Conservation (phyloP, 1,284 basidiomycete genomes). For the Hemileia vastatrix region DNA sequence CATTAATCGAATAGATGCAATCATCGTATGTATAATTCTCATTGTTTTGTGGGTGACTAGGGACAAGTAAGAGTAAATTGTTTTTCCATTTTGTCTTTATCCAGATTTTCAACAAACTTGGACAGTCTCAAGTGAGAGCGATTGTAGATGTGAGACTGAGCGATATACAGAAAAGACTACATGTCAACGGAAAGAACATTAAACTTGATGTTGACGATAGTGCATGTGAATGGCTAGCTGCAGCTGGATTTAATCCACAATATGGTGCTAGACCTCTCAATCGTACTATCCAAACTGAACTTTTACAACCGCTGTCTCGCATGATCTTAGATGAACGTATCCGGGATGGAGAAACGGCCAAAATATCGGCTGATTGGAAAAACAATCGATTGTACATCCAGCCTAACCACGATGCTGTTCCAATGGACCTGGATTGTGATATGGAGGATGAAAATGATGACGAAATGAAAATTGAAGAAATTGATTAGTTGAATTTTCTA, state of each 20-base stretch:
- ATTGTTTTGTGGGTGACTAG: not conserved
- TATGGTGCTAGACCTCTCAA: slow-evolving; percentile 89
- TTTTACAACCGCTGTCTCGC: slow-evolving; percentile 82
- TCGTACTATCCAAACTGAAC: slow-evolving; percentile 80
- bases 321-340: slow-evolving; percentile 75
- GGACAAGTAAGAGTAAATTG: not conserved
- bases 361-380: slow-evolving; percentile 69
- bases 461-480: slow-evolving; percentile 65
- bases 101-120: slow-evolving; percentile 51
- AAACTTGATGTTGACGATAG: slow-evolving; percentile 63
- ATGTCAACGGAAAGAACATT: slow-evolving; percentile 63
- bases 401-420: slow-evolving; percentile 65
- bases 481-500: slow-evolving; percentile 60
- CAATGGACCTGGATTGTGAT: slow-evolving; percentile 57
- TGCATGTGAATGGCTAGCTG: slow-evolving; percentile 71
- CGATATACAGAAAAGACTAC: slow-evolving; percentile 62
- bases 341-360: slow-evolving; percentile 68
- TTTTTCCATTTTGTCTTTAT: not conserved
- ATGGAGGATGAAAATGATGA: slow-evolving; percentile 46
- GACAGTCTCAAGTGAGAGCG: slow-evolving; percentile 48
- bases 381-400: slow-evolving; percentile 68
- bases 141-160: slow-evolving; percentile 51
- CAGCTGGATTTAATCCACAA: slow-evolving; percentile 56
- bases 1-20: slow-evolving; percentile 47
- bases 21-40: slow-evolving; percentile 24